These are phyloP conservation scores for Ramularia collo-cygni DNA, from an alignment of 2,329 filamentous ascomycete species.

Conservation along the genomic window DNA sequence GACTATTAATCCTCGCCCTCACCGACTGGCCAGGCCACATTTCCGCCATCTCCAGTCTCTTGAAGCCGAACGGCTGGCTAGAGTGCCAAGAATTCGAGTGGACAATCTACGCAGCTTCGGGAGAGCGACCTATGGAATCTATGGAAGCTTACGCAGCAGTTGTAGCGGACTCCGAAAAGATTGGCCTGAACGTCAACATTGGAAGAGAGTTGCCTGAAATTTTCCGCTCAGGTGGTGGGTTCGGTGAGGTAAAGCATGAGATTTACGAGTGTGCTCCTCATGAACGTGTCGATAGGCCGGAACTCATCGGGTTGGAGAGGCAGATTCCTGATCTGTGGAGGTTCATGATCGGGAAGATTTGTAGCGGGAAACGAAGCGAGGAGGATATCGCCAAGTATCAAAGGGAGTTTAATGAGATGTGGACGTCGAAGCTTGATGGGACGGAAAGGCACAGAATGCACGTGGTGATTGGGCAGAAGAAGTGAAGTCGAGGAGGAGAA, in stretches of 20 bases:
- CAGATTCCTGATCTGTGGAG: no score
- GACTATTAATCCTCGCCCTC: conserved; percentile 11
- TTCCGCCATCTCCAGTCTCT: background rate
- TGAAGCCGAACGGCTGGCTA: conserved; percentile 12
- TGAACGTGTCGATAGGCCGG: no score
- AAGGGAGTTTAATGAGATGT: no score
- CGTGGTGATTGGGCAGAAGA: no score
- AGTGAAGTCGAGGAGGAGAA: no score
- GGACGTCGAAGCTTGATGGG: no score
- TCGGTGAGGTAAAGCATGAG: background rate
- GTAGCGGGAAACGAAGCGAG: no score
- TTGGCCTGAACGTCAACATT: conserved; percentile 2
- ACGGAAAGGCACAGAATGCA: no score
- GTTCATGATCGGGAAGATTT: no score
- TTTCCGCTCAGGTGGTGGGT: background rate
- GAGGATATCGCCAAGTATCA: no score
- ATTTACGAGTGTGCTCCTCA: no score
- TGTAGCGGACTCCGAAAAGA: background rate
- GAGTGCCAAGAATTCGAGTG: conserved; percentile 10
- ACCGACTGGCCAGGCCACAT: conserved; percentile 13
- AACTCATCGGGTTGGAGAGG: no score
- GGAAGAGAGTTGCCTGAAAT: background rate
- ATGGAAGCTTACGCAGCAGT: background rate
- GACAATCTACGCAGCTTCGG: background rate
- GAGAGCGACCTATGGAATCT: background rate